Conservation (phyloP, 768 basidiomycete species). For the Hygrocybe coccinea region DNA sequence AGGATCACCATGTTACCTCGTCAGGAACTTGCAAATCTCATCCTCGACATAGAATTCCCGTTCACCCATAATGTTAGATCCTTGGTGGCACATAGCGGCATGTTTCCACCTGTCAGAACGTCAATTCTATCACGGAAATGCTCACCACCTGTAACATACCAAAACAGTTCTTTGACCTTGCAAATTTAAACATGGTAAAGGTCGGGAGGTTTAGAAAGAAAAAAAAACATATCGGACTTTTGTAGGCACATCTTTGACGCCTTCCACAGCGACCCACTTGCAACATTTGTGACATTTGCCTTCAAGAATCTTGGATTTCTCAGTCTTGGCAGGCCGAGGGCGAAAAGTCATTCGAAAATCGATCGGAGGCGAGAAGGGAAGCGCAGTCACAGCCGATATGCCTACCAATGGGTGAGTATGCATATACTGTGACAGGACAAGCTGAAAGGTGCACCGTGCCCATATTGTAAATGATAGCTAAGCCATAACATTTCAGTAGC, state of each 20-base stretch:
- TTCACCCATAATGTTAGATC: constrained; percentile 52
- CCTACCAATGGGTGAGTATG: constrained; percentile 37
- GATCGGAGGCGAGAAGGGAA: constrained; percentile 73
- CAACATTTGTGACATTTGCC: constrained; percentile 76
- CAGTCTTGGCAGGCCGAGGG: constrained; percentile 40
- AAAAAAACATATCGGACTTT: constrained; percentile 46
- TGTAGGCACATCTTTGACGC: constrained; percentile 66
- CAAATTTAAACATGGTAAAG: neutral
- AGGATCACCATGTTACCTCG: neutral
- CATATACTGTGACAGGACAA: neutral
- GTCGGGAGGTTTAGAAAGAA: neutral
- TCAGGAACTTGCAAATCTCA: constrained; percentile 26
- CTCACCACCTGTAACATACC: constrained; percentile 43
- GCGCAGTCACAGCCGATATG: constrained; percentile 61
- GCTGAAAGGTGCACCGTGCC: constrained; percentile 50
- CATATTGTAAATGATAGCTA: constrained; percentile 82
- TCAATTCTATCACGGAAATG: neutral
- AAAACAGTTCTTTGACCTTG: constrained; percentile 55
- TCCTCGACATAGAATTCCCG: constrained; percentile 55
- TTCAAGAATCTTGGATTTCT: constrained; percentile 55
- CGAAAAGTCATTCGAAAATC: constrained; percentile 51
- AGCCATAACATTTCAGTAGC: neutral
- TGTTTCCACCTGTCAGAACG: constrained; percentile 68
- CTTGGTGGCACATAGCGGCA: constrained; percentile 69
- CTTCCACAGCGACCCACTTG: constrained; percentile 69